A percentile compares a stretch with the other conserved stretches of the same genome.
Conservation (phyloP, 2,329 filamentous ascomycete genomes). For the Kalaharituber pfeilii region DNA sequence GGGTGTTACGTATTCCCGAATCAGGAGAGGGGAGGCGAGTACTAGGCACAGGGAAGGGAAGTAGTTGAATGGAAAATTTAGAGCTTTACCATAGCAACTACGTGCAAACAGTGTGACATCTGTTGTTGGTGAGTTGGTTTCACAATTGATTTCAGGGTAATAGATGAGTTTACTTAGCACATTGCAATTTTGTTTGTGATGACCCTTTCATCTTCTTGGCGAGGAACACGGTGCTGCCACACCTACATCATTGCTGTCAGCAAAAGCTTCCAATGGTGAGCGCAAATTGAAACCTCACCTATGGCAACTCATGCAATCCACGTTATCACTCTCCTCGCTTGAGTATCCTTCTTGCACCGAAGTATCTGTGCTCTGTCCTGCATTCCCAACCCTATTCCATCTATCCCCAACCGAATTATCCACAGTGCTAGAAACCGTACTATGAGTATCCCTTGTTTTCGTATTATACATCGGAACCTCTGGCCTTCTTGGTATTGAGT, state of each 20-base stretch:
- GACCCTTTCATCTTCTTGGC: slow-evolving; percentile 39
- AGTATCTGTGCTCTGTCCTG: neutral
- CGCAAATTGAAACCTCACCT: neutral
- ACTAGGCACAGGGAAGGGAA: too few species aligned
- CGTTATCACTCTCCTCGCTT: slow-evolving; percentile 3
- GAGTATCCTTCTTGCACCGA: neutral
- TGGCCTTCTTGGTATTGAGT: neutral
- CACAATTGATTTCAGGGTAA: neutral
- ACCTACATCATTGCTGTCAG: too few species aligned
- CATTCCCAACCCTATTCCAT: neutral
- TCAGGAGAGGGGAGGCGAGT: too few species aligned
- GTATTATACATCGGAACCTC: neutral
- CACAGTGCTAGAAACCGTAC: neutral
- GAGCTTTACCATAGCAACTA: too few species aligned
- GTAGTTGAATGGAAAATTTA: too few species aligned
- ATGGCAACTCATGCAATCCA: neutral
- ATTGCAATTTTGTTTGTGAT: slow-evolving; percentile 46
- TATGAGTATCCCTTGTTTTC: neutral
- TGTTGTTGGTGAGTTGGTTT: too few species aligned
- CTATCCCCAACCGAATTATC: slow-evolving; percentile 36
- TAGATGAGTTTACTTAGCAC: slow-evolving; percentile 33
- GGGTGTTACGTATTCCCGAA: too few species aligned
- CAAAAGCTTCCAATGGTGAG: neutral
- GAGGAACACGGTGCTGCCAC: slow-evolving; percentile 45
- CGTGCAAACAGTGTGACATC: too few species aligned